Base-by-base conservation (phyloP, 176 grass and related monocot species). In the Oryza brachyantha region DNA sequence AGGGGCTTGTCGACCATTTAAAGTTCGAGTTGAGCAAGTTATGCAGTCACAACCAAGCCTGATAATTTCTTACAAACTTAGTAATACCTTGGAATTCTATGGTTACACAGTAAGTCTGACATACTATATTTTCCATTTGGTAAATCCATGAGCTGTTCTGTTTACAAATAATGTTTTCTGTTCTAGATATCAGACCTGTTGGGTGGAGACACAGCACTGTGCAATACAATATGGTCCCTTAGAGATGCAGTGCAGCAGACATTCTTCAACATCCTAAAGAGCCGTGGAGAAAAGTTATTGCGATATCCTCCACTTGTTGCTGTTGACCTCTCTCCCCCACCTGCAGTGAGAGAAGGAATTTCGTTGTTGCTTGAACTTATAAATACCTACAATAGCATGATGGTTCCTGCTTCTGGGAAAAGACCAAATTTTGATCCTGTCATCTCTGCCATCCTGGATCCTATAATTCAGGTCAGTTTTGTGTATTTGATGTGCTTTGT, bases 11-110 rank as follows among this genome's bases (percentile, higher is more conserved):
- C 84, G 96, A 76, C 96, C 96, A 54, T 98, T 98, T 85, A 98
- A 94, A 90, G 85, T 98, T 76, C 76, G 96, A 86, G 96, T 98
- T 60, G 96, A 98, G 43, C 96, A 98, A 89, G 96, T 98, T 84
- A 75, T 98, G 74, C 96, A 98, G 71, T 95, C 96, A 75, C 96
- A 98, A 43, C 92, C 90, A 88, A 93, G 74, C 78, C 79, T 98
- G 42, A 83, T 93, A 70, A 70, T 98, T 77, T 98, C 92, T 61
- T 98, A 89, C 81, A 98, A 87, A 80, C 88, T 95, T 83, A 91
- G 83, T 64, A 98, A 98, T 82, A 98, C 96, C 50, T 84, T 98
- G 80, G 96, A 98, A 66, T 98, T 98, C 70, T 98, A 98, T 77
- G 84, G 81, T 68, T 92, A 90, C 63, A 98, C 85, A 46, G 96